A percentile compares a stretch with the other conserved stretches of the same genome.
Evolutionary conservation across 2,329 filamentous ascomycete genomes (phyloP).

Genomic region (Coniochaeta sp.): DNA sequence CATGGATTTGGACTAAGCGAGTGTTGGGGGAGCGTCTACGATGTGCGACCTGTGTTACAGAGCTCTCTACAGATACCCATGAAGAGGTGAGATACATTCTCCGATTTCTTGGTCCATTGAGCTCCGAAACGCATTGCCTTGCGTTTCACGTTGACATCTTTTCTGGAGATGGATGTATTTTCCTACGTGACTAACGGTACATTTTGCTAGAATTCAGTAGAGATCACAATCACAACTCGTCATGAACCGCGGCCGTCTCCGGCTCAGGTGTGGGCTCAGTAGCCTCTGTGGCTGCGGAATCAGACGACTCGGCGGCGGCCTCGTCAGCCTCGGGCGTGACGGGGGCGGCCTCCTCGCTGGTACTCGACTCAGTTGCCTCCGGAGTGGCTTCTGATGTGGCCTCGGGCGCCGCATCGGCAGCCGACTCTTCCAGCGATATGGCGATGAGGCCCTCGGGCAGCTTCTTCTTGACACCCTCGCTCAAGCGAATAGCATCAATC

Average conservation of each 20-base stretch:
- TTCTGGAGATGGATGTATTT: neutral
- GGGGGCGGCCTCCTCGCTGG: constrained; percentile 7
- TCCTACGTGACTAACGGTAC: constrained; percentile 6
- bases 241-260: constrained; percentile 30
- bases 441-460: constrained; percentile 53
- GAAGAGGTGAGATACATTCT: constrained; percentile 3
- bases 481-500: constrained; percentile 87
- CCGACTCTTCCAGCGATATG: constrained; percentile 28
- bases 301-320: constrained; percentile 8
- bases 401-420: constrained; percentile 34
- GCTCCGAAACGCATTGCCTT: constrained; percentile 4
- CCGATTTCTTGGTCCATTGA: neutral
- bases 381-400: constrained; percentile 24
- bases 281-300: constrained; percentile 10
- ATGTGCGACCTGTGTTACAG: neutral
- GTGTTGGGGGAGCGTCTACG: neutral
- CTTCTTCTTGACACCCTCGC: constrained; percentile 74
- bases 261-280: constrained; percentile 22
- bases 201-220: constrained; percentile 4
- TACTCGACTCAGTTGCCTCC: constrained; percentile 12
- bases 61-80: constrained; percentile 6
- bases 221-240: constrained; percentile 35
- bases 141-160: neutral
- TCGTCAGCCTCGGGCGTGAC: constrained; percentile 13
- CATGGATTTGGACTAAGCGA: constrained; percentile 38